Evolutionary conservation across 805 yeast genomes (phyloP), one percentile per base, ranked within the genome.

Genomic region (Candida ponderosae): DNA sequence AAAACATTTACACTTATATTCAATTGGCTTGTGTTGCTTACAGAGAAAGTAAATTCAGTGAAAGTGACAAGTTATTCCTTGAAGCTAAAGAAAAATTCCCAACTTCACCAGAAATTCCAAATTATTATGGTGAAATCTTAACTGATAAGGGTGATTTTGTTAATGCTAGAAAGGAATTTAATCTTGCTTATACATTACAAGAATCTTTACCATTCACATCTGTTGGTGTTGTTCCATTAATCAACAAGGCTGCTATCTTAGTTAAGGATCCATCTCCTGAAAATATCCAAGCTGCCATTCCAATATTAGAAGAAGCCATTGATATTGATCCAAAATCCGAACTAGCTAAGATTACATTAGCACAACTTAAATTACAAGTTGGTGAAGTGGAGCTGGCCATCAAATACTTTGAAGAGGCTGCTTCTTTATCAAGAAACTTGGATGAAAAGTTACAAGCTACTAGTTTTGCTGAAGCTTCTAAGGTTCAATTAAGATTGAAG

Each of bases 41-140:
- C 74, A 84, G 88, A 67, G 74, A 75, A 57, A 85, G 83, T 37
- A 55, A 58, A 32, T 59, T 68, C 37, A 70, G 65, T 28, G 75
- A 70, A 36, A 78, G 90, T 48, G 80, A 76, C 56, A 70, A 72
- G 46, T 63, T 72, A 41, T 87, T 87, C 63, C 70, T 73, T 43
- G 79, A 72, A 42, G 87, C 90, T 28, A 77, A 74, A 54, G 68
- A 71, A 59, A 72, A 72, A 59, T 86, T 86, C 75, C 89, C 96
- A 49, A 74, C 89, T 18, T 74, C 83, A 37, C 86, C 97, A 39
- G 96, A 87, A 61, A 82, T 88, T 50, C 95, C 93, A 66, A 89
- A 87, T 68, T 93, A 88, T 64, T 88, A 80, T 57, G 98, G 97
- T 55, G 98, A 93, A 67, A 81, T 90, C 35, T 71, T 90, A 53